These are phyloP conservation scores for Alternaria metachromatica DNA, from an alignment of 2,329 filamentous ascomycete genomes.

Conservation along the genomic window DNA sequence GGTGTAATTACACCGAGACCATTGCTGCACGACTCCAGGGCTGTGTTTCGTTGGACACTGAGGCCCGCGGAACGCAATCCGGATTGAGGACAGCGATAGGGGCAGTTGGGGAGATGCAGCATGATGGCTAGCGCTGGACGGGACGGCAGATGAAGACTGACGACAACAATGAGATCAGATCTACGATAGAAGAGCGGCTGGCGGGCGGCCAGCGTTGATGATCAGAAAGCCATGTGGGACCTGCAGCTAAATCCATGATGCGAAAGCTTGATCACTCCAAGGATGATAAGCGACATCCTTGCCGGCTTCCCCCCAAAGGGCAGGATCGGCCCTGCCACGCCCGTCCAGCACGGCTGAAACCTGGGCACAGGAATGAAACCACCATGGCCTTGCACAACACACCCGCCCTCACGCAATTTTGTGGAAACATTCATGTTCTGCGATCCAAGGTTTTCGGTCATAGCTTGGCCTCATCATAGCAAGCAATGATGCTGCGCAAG, in stretches of 20 bases:
- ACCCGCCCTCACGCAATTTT: neutral
- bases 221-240: conserved; percentile 8
- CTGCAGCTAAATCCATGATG: conserved; percentile 7
- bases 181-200: neutral
- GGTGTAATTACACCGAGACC: conserved; percentile 9
- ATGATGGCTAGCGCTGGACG: neutral
- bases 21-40: neutral
- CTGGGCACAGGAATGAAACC: neutral
- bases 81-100: neutral
- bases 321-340: neutral
- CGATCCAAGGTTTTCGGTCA: neutral
- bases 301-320: neutral
- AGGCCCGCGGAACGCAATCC: neutral
- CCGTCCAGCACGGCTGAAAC: neutral
- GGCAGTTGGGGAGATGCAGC: neutral
- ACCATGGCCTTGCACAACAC: neutral
- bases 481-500: neutral
- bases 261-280: conserved; percentile 7
- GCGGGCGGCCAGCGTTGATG: neutral
- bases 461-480: neutral
- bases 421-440: neutral
- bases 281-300: neutral
- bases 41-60: neutral
- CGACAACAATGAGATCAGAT: neutral
- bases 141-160: neutral